phyloP scores from a whole-genome alignment of 768 basidiomycete species.

The Cubamyces sp. region DNA sequence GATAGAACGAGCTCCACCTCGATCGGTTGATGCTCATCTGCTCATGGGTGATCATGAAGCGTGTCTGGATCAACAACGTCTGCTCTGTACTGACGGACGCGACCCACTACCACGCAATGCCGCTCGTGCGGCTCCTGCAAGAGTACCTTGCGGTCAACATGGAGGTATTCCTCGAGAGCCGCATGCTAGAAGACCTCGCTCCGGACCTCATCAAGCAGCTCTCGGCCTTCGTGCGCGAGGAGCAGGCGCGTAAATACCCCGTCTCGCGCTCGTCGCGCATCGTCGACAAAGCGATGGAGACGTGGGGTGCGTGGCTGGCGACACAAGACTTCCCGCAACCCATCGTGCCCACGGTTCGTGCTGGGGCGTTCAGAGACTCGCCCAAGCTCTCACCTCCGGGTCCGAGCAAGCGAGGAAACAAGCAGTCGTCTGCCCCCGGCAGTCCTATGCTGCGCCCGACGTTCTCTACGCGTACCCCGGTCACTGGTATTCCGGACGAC shows the following conservation, averaged over 20 bases:
- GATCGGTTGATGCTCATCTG: constrained; percentile 84
- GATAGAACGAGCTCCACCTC: constrained; percentile 85
- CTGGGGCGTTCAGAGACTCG: constrained; percentile 31
- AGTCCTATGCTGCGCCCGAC: constrained; percentile 35
- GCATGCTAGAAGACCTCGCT: constrained; percentile 78
- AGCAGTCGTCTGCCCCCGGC: constrained; percentile 34
- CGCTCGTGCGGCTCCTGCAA: constrained; percentile 72
- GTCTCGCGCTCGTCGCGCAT: constrained; percentile 61
- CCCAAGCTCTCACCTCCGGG: constrained; percentile 40
- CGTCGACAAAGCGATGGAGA: constrained; percentile 57
- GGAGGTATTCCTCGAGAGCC: constrained; percentile 83
- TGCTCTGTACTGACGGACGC: constrained; percentile 84
- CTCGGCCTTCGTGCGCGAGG: constrained; percentile 52
- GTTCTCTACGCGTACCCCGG: constrained; percentile 25
- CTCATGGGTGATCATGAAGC: constrained; percentile 70
- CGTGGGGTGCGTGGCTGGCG: constrained; percentile 72
- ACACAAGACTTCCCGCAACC: constrained; percentile 68
- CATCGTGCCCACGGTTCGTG: constrained; percentile 42
- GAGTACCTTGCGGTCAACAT: constrained; percentile 82
- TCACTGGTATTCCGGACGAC: constrained; percentile 42
- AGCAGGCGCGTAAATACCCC: constrained; percentile 70
- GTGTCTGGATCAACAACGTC: constrained; percentile 74
- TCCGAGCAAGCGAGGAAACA: constrained; percentile 21
- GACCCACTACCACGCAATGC: constrained; percentile 69
- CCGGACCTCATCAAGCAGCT: constrained; percentile 69